Conservation (phyloP, 768 basidiomycete species). For the Boletus bicolor region DNA sequence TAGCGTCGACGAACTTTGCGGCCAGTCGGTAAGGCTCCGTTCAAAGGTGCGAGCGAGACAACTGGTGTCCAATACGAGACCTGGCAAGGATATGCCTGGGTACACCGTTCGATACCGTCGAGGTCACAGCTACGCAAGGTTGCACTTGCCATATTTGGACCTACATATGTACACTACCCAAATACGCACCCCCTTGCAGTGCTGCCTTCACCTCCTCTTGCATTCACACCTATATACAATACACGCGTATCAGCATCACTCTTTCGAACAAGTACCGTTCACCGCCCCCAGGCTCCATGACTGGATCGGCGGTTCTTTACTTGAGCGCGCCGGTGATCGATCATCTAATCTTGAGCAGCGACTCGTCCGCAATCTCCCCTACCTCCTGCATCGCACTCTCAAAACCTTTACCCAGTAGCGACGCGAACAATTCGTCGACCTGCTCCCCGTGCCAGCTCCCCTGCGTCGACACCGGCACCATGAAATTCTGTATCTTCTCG, state of each 20-base stretch:
- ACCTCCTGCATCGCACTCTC: constrained; percentile 34
- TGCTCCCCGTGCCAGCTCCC: constrained; percentile 94
- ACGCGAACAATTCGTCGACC: constrained; percentile 90
- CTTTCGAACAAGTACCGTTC: no score
- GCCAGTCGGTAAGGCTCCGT: background rate
- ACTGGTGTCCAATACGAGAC: background rate
- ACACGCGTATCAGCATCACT: no score
- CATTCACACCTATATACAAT: background rate
- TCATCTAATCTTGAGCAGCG: background rate
- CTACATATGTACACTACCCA: constrained; percentile 38
- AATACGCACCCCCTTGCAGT: constrained; percentile 49
- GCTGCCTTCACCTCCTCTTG: constrained; percentile 34
- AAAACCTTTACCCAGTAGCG: constrained; percentile 76
- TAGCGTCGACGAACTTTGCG: background rate
- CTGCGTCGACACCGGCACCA: constrained; percentile 74
- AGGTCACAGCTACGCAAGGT: constrained; percentile 5
- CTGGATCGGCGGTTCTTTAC: no score
- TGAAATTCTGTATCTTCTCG: constrained; percentile 95
- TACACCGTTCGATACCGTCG: background rate
- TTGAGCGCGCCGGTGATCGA: no score
- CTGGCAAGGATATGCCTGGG: background rate
- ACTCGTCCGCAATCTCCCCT: constrained; percentile 29
- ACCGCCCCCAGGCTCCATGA: no score
- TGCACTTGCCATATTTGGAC: constrained; percentile 27
- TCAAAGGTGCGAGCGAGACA: background rate